phyloP scores from a whole-genome alignment of 805 yeast genomes.

The Clavispora asparagi region DNA sequence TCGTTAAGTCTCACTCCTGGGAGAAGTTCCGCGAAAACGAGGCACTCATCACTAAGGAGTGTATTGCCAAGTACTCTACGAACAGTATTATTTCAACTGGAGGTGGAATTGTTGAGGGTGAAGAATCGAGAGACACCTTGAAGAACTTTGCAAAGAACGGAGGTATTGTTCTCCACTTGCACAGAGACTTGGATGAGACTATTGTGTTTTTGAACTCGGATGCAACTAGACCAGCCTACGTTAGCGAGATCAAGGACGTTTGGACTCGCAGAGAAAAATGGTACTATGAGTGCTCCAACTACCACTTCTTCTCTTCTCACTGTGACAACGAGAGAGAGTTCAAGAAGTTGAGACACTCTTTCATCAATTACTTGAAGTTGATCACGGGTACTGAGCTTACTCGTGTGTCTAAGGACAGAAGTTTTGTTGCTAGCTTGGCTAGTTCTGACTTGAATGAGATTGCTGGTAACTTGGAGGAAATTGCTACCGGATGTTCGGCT shows the following conservation, averaged over 20 bases:
- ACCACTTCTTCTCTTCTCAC: slow-evolving; percentile 70
- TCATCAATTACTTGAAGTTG: slow-evolving; percentile 51
- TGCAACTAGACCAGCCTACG: slow-evolving; percentile 82
- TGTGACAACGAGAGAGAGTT: slow-evolving; percentile 55
- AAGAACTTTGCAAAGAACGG: slow-evolving; percentile 48
- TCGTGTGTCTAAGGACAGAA: slow-evolving; percentile 42
- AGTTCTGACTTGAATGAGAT: slow-evolving; percentile 51
- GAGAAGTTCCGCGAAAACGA: slow-evolving; percentile 76
- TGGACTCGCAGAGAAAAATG: slow-evolving; percentile 78
- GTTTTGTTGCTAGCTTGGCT: slow-evolving; percentile 71
- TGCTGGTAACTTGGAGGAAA: slow-evolving; percentile 43
- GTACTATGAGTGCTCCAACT: slow-evolving; percentile 78
- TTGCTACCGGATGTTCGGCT: slow-evolving; percentile 70
- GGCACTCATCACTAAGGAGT: slow-evolving; percentile 47
- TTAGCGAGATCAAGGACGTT: slow-evolving; percentile 72
- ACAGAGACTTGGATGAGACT: slow-evolving; percentile 80
- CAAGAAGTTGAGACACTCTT: slow-evolving; percentile 50
- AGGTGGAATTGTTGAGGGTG: slow-evolving; percentile 88
- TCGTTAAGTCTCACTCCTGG: slow-evolving; percentile 73
- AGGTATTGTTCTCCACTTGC: slow-evolving; percentile 86
- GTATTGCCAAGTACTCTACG: slow-evolving; percentile 31
- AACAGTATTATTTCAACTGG: slow-evolving; percentile 86
- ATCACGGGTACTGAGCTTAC: slow-evolving; percentile 52
- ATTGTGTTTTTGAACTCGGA: slow-evolving; percentile 71
- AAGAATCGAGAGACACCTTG: slow-evolving; percentile 59